Evolutionary conservation across 2,329 filamentous ascomycete species (phyloP).

Genomic region (Juglanconis sp.): DNA sequence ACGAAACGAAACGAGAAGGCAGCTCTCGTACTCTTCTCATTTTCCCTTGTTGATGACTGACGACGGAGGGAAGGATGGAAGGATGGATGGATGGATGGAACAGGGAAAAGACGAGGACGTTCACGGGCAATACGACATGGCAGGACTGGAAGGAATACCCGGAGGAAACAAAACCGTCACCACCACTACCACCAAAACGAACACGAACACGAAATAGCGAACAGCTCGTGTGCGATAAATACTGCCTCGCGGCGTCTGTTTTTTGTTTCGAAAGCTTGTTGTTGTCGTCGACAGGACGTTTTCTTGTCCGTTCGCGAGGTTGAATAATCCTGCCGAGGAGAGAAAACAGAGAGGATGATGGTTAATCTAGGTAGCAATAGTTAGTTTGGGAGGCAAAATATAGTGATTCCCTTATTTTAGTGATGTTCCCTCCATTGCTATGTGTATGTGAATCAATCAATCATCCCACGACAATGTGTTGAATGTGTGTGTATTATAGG

Average conservation of each 20-base stretch:
- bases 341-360: background rate
- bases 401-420: background rate
- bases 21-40: no score
- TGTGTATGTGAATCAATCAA: no score
- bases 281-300: background rate
- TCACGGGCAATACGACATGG: no score
- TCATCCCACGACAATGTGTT: background rate
- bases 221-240: conserved; percentile 32
- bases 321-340: conserved; percentile 4
- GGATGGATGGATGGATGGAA: no score
- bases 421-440: no score
- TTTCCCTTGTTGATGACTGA: no score
- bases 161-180: background rate
- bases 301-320: background rate
- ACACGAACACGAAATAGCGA: conserved; percentile 13
- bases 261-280: conserved; percentile 3
- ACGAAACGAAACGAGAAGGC: no score
- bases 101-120: no score
- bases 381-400: conserved; percentile 6
- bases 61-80: no score
- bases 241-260: conserved; percentile 47
- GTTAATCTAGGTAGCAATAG: conserved; percentile 1
- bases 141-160: conserved; percentile 3
- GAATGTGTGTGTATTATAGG: no score
- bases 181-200: background rate